Conservation (phyloP, 176 grass and related monocot species). For the Leersia perrieri region DNA sequence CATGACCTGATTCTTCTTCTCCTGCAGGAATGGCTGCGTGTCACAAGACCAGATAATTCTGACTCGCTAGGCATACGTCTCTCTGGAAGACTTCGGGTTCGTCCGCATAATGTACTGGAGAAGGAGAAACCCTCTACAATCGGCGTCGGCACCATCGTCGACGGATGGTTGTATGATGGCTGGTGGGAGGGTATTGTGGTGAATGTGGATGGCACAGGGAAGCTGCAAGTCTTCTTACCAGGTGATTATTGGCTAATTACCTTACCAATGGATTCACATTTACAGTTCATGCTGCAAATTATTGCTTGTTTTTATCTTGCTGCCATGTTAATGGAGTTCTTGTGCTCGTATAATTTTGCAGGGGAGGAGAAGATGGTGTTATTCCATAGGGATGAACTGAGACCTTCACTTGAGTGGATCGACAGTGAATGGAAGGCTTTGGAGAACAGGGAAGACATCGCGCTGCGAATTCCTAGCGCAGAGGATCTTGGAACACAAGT, state of each 20-base stretch:
- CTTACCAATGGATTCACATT: too few species aligned
- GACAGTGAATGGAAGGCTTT: conserved; percentile 40
- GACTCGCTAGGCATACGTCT: conserved; percentile 43
- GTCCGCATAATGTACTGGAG: conserved; percentile 10
- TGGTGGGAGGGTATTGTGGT: conserved; percentile 78
- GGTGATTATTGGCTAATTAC: conserved; percentile 28
- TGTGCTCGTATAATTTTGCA: conserved; percentile 1
- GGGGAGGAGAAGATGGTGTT: conserved; percentile 44
- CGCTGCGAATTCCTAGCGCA: background rate
- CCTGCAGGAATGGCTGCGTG: conserved; percentile 59
- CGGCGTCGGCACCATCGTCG: conserved; percentile 41
- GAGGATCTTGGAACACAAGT: background rate
- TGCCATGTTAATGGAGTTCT: background rate
- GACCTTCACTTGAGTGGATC: conserved; percentile 56
- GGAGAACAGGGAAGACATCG: conserved; percentile 38
- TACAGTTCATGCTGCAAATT: background rate
- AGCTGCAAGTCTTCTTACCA: conserved; percentile 53
- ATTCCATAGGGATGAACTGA: conserved; percentile 23
- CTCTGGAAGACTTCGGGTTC: conserved; percentile 46
- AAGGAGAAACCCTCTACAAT: background rate
- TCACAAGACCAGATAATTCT: conserved; percentile 23
- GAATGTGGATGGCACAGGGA: conserved; percentile 11
- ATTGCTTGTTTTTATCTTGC: background rate
- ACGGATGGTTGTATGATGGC: conserved; percentile 48
- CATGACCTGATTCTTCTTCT: background rate